Evolutionary conservation across 768 basidiomycete genomes (phyloP).

Genomic region (Agrocybe chaxingu): DNA sequence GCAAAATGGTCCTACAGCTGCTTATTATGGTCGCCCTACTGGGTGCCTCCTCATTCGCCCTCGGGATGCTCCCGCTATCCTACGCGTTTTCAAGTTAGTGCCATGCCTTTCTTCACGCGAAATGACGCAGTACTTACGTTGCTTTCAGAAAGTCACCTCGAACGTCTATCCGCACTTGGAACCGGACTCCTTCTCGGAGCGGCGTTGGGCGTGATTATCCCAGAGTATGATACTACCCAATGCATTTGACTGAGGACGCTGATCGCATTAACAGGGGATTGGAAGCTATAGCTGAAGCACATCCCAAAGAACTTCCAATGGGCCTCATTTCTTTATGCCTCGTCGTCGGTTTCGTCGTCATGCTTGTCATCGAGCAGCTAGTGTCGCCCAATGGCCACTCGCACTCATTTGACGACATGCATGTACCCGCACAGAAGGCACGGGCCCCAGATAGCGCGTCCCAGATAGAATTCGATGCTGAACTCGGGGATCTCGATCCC

Average conservation of each 20-base stretch:
- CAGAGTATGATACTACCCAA: constrained; percentile 62
- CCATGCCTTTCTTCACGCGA: constrained; percentile 8
- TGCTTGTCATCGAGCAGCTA: constrained; percentile 69
- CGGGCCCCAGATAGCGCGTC: constrained; percentile 8
- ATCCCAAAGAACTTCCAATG: constrained; percentile 38
- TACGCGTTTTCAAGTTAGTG: constrained; percentile 67
- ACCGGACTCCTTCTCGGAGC: constrained; percentile 88
- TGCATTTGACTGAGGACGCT: background rate
- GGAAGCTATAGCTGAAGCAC: constrained; percentile 48
- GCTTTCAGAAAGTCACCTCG: constrained; percentile 32
- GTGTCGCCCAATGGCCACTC: constrained; percentile 48
- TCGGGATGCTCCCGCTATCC: constrained; percentile 74
- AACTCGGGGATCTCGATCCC: constrained; percentile 53
- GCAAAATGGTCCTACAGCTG: constrained; percentile 35
- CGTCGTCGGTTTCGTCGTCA: constrained; percentile 57
- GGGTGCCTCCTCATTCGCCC: constrained; percentile 59
- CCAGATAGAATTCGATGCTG: constrained; percentile 56
- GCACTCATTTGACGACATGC: constrained; percentile 16
- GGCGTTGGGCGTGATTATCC: constrained; percentile 87
- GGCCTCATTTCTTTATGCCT: constrained; percentile 60
- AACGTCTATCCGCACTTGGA: constrained; percentile 54
- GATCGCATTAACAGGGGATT: constrained; percentile 53
- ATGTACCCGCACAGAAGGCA: constrained; percentile 8
- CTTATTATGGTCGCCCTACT: constrained; percentile 59
- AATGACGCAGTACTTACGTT: constrained; percentile 7